These are phyloP conservation scores for Platanus orientalis DNA, from an alignment of 164 flowering plant genomes.

Conservation along the genomic window DNA sequence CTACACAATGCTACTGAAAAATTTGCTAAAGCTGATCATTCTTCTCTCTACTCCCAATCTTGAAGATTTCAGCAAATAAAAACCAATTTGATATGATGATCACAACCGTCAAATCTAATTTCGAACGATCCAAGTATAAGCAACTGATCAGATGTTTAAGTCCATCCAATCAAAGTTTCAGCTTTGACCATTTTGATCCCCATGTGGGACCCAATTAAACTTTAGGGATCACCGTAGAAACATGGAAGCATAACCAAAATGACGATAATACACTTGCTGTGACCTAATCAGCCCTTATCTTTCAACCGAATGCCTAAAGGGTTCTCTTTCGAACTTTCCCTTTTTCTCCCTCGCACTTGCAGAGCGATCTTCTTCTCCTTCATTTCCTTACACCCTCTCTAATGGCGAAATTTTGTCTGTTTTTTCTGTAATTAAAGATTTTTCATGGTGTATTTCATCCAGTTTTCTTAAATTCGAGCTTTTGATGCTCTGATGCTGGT, in stretches of 20 bases:
- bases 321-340: background rate
- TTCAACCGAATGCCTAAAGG: background rate
- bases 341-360: background rate
- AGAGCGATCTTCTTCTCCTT: background rate
- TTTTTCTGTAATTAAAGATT: background rate
- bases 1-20: too few relatives aligned
- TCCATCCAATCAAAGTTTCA: too few relatives aligned
- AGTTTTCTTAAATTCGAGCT: background rate
- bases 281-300: background rate
- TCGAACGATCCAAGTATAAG: too few relatives aligned
- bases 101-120: too few relatives aligned
- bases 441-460: background rate
- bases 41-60: too few relatives aligned
- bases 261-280: background rate
- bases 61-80: too few relatives aligned
- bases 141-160: too few relatives aligned
- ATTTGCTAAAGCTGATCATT: too few relatives aligned
- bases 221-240: too few relatives aligned
- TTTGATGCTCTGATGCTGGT: slow-evolving; percentile 1
- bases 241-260: background rate
- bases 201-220: too few relatives aligned
- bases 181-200: too few relatives aligned
- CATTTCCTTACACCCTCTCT: background rate
- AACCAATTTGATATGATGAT: too few relatives aligned
- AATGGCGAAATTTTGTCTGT: background rate